Percentiles rank a stretch among this genome's conserved stretches.
Evolutionary conservation across 2,329 filamentous ascomycete genomes (phyloP).

Genomic region (Gaeumannomyces tritici): DNA sequence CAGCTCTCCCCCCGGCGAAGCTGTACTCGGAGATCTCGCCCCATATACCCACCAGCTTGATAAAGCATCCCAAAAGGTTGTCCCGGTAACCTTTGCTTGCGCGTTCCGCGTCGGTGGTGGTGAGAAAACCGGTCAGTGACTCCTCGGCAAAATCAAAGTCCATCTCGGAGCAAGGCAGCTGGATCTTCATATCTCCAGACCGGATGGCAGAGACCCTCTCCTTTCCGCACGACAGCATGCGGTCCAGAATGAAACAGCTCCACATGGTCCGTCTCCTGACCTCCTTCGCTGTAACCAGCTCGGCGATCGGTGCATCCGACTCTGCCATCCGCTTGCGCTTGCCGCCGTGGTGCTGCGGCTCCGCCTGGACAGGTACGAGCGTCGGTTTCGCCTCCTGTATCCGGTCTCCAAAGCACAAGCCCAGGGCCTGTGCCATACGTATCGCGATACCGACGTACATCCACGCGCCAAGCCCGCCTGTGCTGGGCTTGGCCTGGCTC

Average conservation of each 20-base stretch:
- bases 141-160: constrained; percentile 54
- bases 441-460: constrained; percentile 56
- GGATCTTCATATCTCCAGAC: constrained; percentile 50
- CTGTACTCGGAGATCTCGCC: constrained; percentile 48
- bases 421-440: constrained; percentile 52
- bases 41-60: constrained; percentile 50
- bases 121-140: constrained; percentile 41
- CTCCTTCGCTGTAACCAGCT: constrained; percentile 48
- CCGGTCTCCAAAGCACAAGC: constrained; percentile 47
- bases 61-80: constrained; percentile 41
- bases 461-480: constrained; percentile 51
- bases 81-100: constrained; percentile 24
- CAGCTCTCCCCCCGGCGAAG: constrained; percentile 40
- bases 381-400: constrained; percentile 6
- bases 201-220: constrained; percentile 50
- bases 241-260: constrained; percentile 64
- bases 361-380: background rate
- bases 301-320: constrained; percentile 11
- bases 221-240: constrained; percentile 56
- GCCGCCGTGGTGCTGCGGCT: constrained; percentile 5
- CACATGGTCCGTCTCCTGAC: constrained; percentile 62
- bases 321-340: constrained; percentile 10
- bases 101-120: constrained; percentile 4
- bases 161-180: constrained; percentile 58
- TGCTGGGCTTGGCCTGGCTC: constrained; percentile 45